Evolutionary conservation across 495 filamentous ascomycete genomes (phyloP).

Genomic region (Barbatosphaeria neglecta): DNA sequence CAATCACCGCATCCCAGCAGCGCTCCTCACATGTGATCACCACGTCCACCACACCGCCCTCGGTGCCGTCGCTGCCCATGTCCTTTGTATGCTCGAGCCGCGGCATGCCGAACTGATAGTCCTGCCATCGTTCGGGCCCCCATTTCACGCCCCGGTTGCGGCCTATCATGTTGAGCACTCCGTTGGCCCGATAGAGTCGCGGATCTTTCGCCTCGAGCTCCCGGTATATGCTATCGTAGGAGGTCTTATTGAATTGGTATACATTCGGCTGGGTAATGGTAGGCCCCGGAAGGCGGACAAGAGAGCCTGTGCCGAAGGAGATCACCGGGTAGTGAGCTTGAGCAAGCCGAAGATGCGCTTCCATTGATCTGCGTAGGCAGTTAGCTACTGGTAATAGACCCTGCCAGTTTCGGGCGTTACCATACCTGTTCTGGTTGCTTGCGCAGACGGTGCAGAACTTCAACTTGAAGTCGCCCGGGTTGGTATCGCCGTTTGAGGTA

Average conservation of each 20-base stretch:
- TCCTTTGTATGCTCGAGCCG: conserved; percentile 53
- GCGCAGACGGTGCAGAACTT: conserved; percentile 98
- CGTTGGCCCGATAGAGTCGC: conserved; percentile 81
- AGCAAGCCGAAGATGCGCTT: conserved; percentile 85
- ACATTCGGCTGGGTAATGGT: conserved; percentile 89
- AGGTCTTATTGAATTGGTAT: conserved; percentile 91
- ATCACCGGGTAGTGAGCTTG: conserved; percentile 84
- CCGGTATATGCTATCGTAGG: conserved; percentile 83
- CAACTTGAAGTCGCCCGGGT: conserved; percentile 54
- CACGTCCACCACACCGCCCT: conserved; percentile 84
- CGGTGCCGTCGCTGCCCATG: conserved; percentile 63
- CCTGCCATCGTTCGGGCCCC: conserved; percentile 95
- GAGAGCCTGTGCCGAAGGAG: conserved; percentile 92
- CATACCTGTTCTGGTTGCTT: conserved; percentile 86
- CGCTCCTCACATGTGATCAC: conserved; percentile 97
- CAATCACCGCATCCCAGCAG: conserved; percentile 97
- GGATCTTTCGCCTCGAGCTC: conserved; percentile 79
- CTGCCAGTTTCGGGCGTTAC: background rate
- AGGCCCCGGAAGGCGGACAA: conserved; percentile 88
- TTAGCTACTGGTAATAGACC: background rate
- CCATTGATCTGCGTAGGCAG: conserved; percentile 64
- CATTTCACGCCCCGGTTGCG: conserved; percentile 86
- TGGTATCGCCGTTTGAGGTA: conserved; percentile 29
- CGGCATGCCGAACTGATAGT: conserved; percentile 84
- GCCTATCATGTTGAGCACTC: conserved; percentile 88